Evolutionary conservation across 306 rosid species (phyloP).

Genomic region (Citrullus colocynthis): DNA sequence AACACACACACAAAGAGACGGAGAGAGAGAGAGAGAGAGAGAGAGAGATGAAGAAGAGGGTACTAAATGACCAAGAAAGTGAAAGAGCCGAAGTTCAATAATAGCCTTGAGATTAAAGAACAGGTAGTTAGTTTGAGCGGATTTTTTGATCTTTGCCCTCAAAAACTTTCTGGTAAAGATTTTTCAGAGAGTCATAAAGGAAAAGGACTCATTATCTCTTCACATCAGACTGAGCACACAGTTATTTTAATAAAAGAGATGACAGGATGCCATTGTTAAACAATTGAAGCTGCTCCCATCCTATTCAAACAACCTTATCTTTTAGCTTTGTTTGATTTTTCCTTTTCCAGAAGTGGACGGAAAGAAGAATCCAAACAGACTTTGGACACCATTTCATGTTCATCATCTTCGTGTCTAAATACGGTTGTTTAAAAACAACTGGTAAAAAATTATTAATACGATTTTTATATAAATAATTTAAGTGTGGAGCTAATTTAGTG

Average conservation of each 20-base stretch:
- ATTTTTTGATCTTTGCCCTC: background rate
- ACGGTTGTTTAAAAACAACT: no score
- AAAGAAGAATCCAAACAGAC: background rate
- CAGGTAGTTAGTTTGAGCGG: background rate
- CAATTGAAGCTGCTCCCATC: background rate
- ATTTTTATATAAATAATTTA: no score
- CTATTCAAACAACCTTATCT: background rate
- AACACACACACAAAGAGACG: background rate
- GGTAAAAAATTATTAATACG: no score
- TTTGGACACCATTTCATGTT: background rate
- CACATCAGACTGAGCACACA: background rate
- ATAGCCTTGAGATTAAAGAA: background rate
- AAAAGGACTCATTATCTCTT: background rate
- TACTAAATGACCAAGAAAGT: background rate
- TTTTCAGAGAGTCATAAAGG: background rate
- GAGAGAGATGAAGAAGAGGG: background rate
- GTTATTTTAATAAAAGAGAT: background rate
- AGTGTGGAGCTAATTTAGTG: no score
- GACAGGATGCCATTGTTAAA: background rate
- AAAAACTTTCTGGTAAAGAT: background rate
- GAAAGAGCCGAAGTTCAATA: background rate
- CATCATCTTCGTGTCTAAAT: background rate
- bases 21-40: background rate
- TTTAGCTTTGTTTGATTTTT: background rate
- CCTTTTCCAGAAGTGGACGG: background rate